Evolutionary conservation across 2,329 filamentous ascomycete species (phyloP).

Genomic region (Fusarium sp.): DNA sequence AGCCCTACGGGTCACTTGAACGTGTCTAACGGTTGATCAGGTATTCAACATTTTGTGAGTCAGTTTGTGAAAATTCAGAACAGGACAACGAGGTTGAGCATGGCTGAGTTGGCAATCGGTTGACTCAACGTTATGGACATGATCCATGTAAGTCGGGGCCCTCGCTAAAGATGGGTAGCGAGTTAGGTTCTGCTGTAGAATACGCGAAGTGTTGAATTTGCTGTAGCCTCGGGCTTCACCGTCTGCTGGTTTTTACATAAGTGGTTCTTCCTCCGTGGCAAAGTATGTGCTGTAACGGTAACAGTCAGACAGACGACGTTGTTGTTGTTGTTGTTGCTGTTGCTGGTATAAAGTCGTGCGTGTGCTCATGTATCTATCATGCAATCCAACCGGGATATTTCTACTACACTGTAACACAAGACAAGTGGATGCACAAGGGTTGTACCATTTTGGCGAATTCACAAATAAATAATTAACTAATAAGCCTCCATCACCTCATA

Average conservation of each 20-base stretch:
- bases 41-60: neutral
- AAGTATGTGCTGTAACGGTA: neutral
- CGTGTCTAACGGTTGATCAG: neutral
- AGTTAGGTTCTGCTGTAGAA: neutral
- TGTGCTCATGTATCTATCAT: neutral
- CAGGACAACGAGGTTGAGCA: neutral
- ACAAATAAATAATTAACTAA: neutral
- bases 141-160: conserved; percentile 17
- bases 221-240: conserved; percentile 13
- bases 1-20: conserved; percentile 20
- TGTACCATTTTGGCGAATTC: neutral
- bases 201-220: neutral
- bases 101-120: conserved; percentile 3
- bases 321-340: neutral
- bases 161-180: neutral
- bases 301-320: too few species aligned
- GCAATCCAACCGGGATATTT: neutral
- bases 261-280: conserved; percentile 1
- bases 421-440: conserved; percentile 3
- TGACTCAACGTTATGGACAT: neutral
- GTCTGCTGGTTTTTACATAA: conserved; percentile 11
- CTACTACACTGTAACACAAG: neutral
- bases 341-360: neutral
- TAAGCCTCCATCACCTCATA: conserved; percentile 1
- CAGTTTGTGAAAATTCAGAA: conserved; percentile 2